These are phyloP conservation scores for Plenodomus tracheiphilus DNA, from an alignment of 2,329 filamentous ascomycete genomes.

Conservation along the genomic window DNA sequence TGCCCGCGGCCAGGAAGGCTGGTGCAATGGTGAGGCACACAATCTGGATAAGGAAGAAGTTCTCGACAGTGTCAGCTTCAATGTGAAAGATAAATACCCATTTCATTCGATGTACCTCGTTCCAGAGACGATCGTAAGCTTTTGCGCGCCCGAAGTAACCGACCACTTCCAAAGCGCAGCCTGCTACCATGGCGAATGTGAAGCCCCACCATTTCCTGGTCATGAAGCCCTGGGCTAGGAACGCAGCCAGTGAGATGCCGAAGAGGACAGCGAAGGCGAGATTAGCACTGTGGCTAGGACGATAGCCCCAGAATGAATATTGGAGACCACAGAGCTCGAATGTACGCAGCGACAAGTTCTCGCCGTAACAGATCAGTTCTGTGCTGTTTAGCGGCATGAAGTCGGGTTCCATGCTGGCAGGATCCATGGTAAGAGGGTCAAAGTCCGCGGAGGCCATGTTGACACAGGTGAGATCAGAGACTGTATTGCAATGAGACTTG, in stretches of 20 bases:
- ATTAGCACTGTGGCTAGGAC: constrained; percentile 48
- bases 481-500: background rate
- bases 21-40: constrained; percentile 60
- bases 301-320: constrained; percentile 50
- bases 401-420: constrained; percentile 2
- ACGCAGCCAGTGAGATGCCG: constrained; percentile 45
- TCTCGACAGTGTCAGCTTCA: constrained; percentile 32
- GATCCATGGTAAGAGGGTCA: background rate
- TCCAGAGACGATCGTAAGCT: constrained; percentile 62
- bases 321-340: constrained; percentile 45
- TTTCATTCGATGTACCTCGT: constrained; percentile 27
- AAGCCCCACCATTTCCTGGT: constrained; percentile 48
- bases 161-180: constrained; percentile 61
- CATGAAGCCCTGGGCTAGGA: constrained; percentile 42
- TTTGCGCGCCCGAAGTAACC: constrained; percentile 66
- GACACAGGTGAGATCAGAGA: background rate
- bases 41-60: constrained; percentile 68
- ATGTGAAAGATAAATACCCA: background rate
- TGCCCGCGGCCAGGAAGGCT: constrained; percentile 64
- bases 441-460: background rate
- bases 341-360: constrained; percentile 29
- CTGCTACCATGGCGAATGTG: constrained; percentile 56
- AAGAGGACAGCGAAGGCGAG: constrained; percentile 50
- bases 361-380: background rate
- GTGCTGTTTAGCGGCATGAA: background rate